Percentiles rank a stretch among this genome's conserved stretches.
These are phyloP conservation scores for Septoria petroselini DNA, from an alignment of 2,329 filamentous ascomycete genomes.

Conservation along the genomic window DNA sequence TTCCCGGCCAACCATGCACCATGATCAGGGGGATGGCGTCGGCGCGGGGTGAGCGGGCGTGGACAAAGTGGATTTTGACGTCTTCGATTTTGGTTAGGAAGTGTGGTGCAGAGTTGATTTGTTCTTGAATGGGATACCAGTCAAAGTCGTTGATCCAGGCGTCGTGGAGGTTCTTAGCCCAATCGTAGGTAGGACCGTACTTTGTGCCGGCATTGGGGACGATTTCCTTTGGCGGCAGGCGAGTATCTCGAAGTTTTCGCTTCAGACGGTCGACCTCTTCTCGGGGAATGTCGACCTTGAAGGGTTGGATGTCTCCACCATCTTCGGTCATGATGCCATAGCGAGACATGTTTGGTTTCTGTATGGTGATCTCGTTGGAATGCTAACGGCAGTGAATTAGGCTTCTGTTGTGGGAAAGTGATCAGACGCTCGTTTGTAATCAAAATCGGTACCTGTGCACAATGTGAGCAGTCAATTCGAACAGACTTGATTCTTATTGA, in stretches of 20 bases:
- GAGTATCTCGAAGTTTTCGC: slow-evolving; percentile 39
- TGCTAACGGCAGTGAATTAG: neutral
- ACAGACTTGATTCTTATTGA: neutral
- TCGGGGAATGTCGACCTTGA: slow-evolving; percentile 37
- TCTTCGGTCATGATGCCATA: slow-evolving; percentile 1
- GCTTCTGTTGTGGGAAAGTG: too few relatives aligned
- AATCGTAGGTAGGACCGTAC: slow-evolving; percentile 38
- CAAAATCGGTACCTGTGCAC: neutral
- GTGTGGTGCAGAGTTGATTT: slow-evolving; percentile 37
- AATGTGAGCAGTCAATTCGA: neutral
- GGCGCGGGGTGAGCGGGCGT: slow-evolving; percentile 35
- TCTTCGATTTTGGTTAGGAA: slow-evolving; percentile 39
- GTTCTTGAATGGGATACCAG: slow-evolving; percentile 37
- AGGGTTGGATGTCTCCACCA: slow-evolving; percentile 30
- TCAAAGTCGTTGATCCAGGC: slow-evolving; percentile 38
- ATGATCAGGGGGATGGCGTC: slow-evolving; percentile 44
- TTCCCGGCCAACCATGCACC: slow-evolving; percentile 47
- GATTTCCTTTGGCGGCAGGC: slow-evolving; percentile 38
- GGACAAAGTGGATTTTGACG: slow-evolving; percentile 41
- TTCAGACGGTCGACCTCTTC: slow-evolving; percentile 41
- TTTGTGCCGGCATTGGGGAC: slow-evolving; percentile 40
- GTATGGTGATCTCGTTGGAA: too few relatives aligned
- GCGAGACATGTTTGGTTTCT: neutral
- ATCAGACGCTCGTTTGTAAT: too few relatives aligned
- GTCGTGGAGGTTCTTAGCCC: slow-evolving; percentile 39